These are phyloP conservation scores for Mycena citricolor DNA, from an alignment of 1,284 basidiomycete genomes.

Conservation along the genomic window DNA sequence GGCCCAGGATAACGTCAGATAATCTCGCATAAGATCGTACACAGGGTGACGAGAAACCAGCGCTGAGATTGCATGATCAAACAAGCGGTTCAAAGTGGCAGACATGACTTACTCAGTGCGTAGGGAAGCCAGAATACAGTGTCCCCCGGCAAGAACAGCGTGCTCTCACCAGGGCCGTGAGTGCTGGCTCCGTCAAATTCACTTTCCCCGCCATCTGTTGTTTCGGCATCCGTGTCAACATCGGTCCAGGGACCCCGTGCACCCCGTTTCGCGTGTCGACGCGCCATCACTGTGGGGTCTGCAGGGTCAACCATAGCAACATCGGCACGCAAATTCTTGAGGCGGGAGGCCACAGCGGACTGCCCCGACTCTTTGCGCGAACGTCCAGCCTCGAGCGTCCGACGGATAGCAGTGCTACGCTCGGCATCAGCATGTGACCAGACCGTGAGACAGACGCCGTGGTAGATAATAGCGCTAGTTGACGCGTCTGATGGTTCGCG, in stretches of 20 bases:
- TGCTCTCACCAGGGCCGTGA: constrained; percentile 81
- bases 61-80: constrained; percentile 41
- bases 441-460: constrained; percentile 89
- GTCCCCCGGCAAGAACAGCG: constrained; percentile 81
- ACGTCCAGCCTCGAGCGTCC: constrained; percentile 75
- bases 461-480: constrained; percentile 67
- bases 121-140: constrained; percentile 94
- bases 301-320: constrained; percentile 38
- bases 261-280: constrained; percentile 53
- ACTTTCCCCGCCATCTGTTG: constrained; percentile 72
- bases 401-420: constrained; percentile 76
- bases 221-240: constrained; percentile 72
- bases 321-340: constrained; percentile 62
- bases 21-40: constrained; percentile 92
- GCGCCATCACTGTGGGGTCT: constrained; percentile 57
- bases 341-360: constrained; percentile 61
- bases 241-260: constrained; percentile 74
- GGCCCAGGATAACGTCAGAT: constrained; percentile 89
- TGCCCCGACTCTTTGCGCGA: constrained; percentile 78
- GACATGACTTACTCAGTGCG: constrained; percentile 69
- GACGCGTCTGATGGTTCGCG: constrained; percentile 38
- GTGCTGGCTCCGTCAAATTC: constrained; percentile 80
- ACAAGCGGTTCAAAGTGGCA: constrained; percentile 6
- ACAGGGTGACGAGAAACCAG: constrained; percentile 89
- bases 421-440: constrained; percentile 93